Conservation (phyloP, 441 rosid genomes). For the Raphanus hybrid region DNA sequence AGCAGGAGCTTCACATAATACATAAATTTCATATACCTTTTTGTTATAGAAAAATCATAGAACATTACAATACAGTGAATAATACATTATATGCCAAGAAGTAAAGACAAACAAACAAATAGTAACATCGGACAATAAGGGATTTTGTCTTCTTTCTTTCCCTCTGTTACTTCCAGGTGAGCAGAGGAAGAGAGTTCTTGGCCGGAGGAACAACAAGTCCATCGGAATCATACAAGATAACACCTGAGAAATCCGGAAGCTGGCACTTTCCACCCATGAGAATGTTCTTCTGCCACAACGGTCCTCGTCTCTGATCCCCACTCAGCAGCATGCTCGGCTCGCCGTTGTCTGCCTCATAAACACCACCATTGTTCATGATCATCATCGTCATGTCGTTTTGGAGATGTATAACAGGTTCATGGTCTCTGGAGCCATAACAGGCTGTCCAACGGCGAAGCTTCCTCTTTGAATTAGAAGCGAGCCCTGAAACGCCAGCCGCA, state of each 20-base stretch:
- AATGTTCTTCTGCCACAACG: constrained; percentile 88
- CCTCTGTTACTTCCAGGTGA: constrained; percentile 72
- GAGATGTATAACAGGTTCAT: constrained; percentile 66
- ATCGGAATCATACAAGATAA: constrained; percentile 73
- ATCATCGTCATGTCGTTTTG: constrained; percentile 41
- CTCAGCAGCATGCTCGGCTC: constrained; percentile 47
- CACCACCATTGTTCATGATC: constrained; percentile 34
- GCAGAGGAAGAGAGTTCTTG: constrained; percentile 54
- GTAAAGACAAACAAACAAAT: constrained; percentile 16
- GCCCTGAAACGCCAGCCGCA: constrained; percentile 53
- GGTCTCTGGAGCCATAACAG: constrained; percentile 56
- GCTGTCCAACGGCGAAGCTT: constrained; percentile 54
- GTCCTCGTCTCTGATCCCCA: constrained; percentile 46
- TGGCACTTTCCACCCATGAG: constrained; percentile 93
- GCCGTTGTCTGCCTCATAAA: constrained; percentile 27
- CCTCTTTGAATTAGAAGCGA: constrained; percentile 62
- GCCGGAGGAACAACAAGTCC: constrained; percentile 63
- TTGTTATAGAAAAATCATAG: no score
- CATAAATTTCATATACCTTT: no score
- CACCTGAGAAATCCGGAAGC: constrained; percentile 90
- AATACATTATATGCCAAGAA: no score
- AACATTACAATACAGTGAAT: no score
- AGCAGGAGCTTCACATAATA: no score
- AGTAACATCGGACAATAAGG: background rate
- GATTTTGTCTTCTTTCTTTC: background rate